phyloP scores from a whole-genome alignment of 345 rosid species.

The Cardamine occulta region DNA sequence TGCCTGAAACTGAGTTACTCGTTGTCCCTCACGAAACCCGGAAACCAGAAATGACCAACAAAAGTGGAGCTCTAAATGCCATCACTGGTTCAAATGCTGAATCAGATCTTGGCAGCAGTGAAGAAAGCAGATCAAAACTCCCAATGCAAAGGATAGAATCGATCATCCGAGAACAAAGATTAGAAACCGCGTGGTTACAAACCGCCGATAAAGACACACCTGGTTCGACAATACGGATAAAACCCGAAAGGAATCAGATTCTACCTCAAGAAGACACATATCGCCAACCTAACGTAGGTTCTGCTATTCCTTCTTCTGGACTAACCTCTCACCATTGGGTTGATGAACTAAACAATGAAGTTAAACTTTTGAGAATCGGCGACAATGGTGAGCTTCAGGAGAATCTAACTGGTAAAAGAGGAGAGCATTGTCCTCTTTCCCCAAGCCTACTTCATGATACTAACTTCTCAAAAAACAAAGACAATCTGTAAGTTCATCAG shows the following conservation, averaged over 20 bases:
- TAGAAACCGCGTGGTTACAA: conserved; percentile 98
- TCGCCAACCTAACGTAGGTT: conserved; percentile 55
- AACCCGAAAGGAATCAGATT: conserved; percentile 91
- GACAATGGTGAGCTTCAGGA: conserved; percentile 54
- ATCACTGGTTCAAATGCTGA: conserved; percentile 43
- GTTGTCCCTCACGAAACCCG: conserved; percentile 43
- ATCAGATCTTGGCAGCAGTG: conserved; percentile 43
- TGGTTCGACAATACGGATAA: conserved; percentile 58
- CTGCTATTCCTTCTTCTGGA: conserved; percentile 56
- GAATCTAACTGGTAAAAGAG: conserved; percentile 57
- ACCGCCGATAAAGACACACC: conserved; percentile 84
- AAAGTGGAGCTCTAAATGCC: conserved; percentile 50
- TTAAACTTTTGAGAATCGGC: conserved; percentile 68
- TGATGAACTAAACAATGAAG: conserved; percentile 69
- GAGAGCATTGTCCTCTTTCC: conserved; percentile 64
- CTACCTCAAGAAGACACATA: conserved; percentile 74
- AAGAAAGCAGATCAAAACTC: conserved; percentile 55
- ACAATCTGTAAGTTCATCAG: conserved; percentile 66
- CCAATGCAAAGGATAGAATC: conserved; percentile 96
- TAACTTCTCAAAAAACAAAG: conserved; percentile 64
- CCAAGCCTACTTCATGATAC: conserved; percentile 83
- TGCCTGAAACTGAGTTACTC: conserved; percentile 57
- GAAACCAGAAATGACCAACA: conserved; percentile 43
- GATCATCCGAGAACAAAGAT: conserved; percentile 87
- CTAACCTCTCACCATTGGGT: conserved; percentile 70